Base-by-base conservation (phyloP, 2,329 filamentous ascomycete species). In the Cytospora piceae region DNA sequence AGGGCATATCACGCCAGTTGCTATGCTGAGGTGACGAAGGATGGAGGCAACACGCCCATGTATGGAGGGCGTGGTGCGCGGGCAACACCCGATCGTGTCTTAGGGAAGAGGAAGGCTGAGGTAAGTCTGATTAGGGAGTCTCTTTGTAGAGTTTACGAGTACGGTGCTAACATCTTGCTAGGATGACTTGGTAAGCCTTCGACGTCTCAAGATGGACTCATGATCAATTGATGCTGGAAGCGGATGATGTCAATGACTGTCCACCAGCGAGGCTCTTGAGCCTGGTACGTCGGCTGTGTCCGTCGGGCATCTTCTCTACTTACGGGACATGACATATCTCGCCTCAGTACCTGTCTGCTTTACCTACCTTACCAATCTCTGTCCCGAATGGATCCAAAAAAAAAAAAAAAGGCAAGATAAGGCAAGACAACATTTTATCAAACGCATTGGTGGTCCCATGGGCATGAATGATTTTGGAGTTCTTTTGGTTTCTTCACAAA, bases 1-100 rank as follows among this genome's bases (percentile, higher is more conserved):
- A 88, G 92, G 69, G 90, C 95, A 20, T 98, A 93, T 73, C 95
- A 99, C 77, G 93, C 90, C 14, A 96, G 89, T 63, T 99, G 95
- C 75, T 92, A 94, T 75, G 86, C 87, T 22, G 94, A 97, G 78
- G 90, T 92, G 37, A 90, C 86, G 42, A 90, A 87, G 73, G 88
- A 90, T 70, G 83, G 85, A 9, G 82, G 80, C 54, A 78, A 74
- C 32, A 81, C 79, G 17, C 79, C 79, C 69, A 71, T 65, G 62
- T 74, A 78, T 67, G 71, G 80, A 64, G 73, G 81, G 69, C 51
- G 52, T 20, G 53, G 52, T 27, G 34, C 53, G 9, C 61, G 53
- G 37, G 58, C 58, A 22, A 89, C 87, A 6, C 88, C 88, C 1
- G 89, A 90, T 73, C 86, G 85, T 17, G 81, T 91, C 32, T 75